Base-by-base conservation (phyloP, 352 stramenopile species). In the Phytopythium sindhum region DNA sequence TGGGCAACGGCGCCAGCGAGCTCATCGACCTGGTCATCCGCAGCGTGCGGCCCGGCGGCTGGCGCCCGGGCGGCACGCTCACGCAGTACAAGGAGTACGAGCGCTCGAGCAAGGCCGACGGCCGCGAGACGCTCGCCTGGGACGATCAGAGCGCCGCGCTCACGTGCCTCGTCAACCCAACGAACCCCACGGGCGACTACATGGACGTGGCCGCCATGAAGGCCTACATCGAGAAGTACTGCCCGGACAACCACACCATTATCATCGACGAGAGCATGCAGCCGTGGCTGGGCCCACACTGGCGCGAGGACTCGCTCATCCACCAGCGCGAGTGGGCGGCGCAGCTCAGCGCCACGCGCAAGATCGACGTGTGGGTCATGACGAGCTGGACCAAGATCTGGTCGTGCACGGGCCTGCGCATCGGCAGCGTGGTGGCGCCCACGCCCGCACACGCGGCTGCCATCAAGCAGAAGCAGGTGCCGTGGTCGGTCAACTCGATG, bases 211-310 rank as follows among this genome's bases (percentile, higher is more conserved):
- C 77, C 17, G 77, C 78, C 58, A 94, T 95, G 79, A 96, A 97
- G 73, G 65, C 60, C 51, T 97, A 96, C 80, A 96, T 97, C 58
- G 84, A 95, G 70, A 82, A 66, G 37, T 66, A 86, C 64, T 95
- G 88, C 63, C 84, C 86, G 7, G 81, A 90, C 63, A 84, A 93
- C 67, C 88, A 93, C 71, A 97, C 89, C 33, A 91, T 97, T 61
- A 97, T 97, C 64, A 78, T 97, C 24, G 89, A 97, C 64, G 89
- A 97, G 72, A 96, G 86, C 69, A 97, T 97, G 89, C 89, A 97
- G 75, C 89, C 89, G 41, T 97, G 89, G 89, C 66, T 96, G 21
- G 89, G 89, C 4, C 81, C 89, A 7, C 63, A 89, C 56, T 97
- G 89, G 89, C 81, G 89, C 54, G 39, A 88, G 26, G 89, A 97